Evolutionary conservation across 805 yeast genomes (phyloP).

Genomic region (Yarrowia bubula): DNA sequence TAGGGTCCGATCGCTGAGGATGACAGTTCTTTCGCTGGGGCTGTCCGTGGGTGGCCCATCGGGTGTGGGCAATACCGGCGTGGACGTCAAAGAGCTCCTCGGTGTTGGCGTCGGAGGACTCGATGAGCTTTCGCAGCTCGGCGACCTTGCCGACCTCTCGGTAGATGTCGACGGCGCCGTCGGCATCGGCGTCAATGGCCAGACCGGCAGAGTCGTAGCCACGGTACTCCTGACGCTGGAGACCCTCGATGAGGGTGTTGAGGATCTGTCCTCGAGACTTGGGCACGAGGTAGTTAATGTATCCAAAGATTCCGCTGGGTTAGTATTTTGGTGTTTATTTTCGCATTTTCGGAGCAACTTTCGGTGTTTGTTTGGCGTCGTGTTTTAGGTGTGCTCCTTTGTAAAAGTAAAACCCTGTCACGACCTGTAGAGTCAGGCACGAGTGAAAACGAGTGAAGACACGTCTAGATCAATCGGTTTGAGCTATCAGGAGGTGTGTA

Average conservation of each 20-base stretch:
- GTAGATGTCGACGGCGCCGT: conserved; percentile 67
- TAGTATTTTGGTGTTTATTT: not conserved
- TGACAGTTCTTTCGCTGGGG: conserved; percentile 86
- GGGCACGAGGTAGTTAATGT: conserved; percentile 91
- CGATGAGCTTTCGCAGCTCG: conserved; percentile 64
- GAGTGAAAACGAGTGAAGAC: too few species aligned
- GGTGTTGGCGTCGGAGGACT: conserved; percentile 48
- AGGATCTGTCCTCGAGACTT: conserved; percentile 89
- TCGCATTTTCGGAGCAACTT: too few species aligned
- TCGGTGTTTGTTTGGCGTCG: too few species aligned
- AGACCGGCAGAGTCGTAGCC: conserved; percentile 98
- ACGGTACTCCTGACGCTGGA: conserved; percentile 85
- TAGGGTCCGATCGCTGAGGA: conserved; percentile 87
- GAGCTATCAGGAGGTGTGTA: too few species aligned
- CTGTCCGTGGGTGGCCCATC: conserved; percentile 99
- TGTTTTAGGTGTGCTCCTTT: not conserved
- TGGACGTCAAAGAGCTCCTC: conserved; percentile 70
- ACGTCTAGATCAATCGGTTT: not conserved
- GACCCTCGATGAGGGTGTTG: conserved; percentile 74
- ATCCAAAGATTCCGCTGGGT: conserved; percentile 92
- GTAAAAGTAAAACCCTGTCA: conserved; percentile 3
- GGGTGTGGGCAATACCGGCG: conserved; percentile 96
- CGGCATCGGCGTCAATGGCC: conserved; percentile 86
- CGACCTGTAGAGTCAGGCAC: too few species aligned
- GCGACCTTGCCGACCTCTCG: conserved; percentile 91